phyloP scores from a whole-genome alignment of 805 yeast genomes.

The Scheffersomyces lignosus region DNA sequence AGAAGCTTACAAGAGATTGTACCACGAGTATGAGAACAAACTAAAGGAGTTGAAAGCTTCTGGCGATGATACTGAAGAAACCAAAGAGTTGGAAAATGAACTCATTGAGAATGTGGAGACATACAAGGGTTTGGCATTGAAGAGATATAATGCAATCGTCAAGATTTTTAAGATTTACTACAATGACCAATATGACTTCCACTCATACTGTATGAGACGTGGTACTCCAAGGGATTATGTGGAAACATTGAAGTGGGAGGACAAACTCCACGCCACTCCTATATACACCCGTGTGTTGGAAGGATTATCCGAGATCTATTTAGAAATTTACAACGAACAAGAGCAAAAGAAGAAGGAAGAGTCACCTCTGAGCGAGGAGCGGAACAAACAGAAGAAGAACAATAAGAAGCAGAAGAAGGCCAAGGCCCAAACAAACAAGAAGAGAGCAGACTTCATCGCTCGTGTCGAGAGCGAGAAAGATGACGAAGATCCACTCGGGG shows the following conservation, averaged over 20 bases:
- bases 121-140: slow-evolving; percentile 70
- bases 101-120: slow-evolving; percentile 45
- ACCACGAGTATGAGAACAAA: slow-evolving; percentile 25
- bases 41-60: slow-evolving; percentile 13
- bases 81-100: slow-evolving; percentile 24
- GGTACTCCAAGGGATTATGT: slow-evolving; percentile 88
- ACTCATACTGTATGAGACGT: slow-evolving; percentile 83
- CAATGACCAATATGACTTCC: slow-evolving; percentile 92
- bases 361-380: slow-evolving; percentile 7
- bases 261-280: slow-evolving; percentile 65
- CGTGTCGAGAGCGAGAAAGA: slow-evolving; percentile 44
- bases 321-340: slow-evolving; percentile 37
- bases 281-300: slow-evolving; percentile 66
- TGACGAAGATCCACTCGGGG: slow-evolving; percentile 65
- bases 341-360: slow-evolving; percentile 21
- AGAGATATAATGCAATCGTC: slow-evolving; percentile 68
- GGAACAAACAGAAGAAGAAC: slow-evolving; percentile 17
- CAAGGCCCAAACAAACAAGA: slow-evolving; percentile 48
- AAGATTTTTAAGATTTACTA: slow-evolving; percentile 69
- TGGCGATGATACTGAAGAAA: slow-evolving; percentile 25
- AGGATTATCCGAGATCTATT: slow-evolving; percentile 61
- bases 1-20: slow-evolving; percentile 71
- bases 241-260: slow-evolving; percentile 81
- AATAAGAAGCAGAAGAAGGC: slow-evolving; percentile 59
- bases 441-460: slow-evolving; percentile 53